phyloP scores from a whole-genome alignment of 352 stramenopile genomes.

The Globisporangium okanoganense region DNA sequence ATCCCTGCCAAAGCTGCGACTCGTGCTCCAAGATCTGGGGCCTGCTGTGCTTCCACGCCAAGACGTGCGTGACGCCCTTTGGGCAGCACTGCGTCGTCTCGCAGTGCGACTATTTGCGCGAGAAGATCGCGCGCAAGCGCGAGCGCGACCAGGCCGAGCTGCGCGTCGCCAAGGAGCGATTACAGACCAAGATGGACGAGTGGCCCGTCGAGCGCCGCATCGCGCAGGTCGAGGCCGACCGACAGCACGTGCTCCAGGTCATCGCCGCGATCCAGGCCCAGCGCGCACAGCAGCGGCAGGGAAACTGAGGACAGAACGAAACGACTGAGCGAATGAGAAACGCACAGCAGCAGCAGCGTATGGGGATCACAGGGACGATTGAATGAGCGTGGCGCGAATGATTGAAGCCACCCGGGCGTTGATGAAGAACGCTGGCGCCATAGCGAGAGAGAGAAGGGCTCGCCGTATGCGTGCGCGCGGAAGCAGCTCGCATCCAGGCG shows the following conservation, averaged over 20 bases:
- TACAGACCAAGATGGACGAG: constrained; percentile 51
- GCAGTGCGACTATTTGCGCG: constrained; percentile 83
- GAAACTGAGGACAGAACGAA: constrained; percentile 18
- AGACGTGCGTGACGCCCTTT: constrained; percentile 54
- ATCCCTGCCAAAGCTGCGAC: constrained; percentile 48
- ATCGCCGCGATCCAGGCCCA: constrained; percentile 68
- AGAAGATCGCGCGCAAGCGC: constrained; percentile 78
- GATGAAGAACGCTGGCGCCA: too few relatives aligned
- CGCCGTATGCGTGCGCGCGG: too few relatives aligned
- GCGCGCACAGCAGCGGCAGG: constrained; percentile 42
- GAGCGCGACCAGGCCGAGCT: constrained; percentile 60
- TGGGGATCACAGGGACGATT: background rate
- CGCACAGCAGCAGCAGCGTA: constrained; percentile 11
- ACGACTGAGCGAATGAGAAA: too few relatives aligned
- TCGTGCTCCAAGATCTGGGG: constrained; percentile 85
- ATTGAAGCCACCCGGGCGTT: too few relatives aligned
- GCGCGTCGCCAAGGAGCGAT: constrained; percentile 39
- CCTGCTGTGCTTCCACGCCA: constrained; percentile 84
- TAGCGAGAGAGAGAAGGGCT: too few relatives aligned
- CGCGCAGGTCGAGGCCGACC: constrained; percentile 72
- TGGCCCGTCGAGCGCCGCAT: constrained; percentile 81
- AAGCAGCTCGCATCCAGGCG: too few relatives aligned
- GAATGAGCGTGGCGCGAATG: too few relatives aligned
- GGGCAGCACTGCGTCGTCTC: constrained; percentile 69
- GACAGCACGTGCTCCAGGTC: constrained; percentile 70